Evolutionary conservation across 352 stramenopile species (phyloP).

Genomic region (Phytopythium aichiense): DNA sequence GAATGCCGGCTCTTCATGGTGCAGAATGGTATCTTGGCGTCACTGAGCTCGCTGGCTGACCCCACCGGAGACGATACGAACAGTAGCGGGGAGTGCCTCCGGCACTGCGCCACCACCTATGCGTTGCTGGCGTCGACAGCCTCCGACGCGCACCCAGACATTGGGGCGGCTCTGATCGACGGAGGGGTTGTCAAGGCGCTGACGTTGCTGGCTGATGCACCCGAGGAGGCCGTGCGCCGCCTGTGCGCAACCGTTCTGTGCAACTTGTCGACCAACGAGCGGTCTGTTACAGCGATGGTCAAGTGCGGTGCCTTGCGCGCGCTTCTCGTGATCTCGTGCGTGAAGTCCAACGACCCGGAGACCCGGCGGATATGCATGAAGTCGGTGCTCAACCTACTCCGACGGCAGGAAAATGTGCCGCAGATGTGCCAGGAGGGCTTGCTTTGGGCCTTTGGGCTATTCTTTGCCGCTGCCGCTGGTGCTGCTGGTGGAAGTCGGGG

Average conservation of each 20-base stretch:
- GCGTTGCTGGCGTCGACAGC: slow-evolving; percentile 32
- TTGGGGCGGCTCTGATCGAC: slow-evolving; percentile 46
- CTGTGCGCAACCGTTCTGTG: slow-evolving; percentile 87
- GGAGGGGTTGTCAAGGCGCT: slow-evolving; percentile 72
- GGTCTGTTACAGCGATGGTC: slow-evolving; percentile 87
- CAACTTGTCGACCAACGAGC: slow-evolving; percentile 89
- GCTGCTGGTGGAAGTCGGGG: slow-evolving; percentile 27
- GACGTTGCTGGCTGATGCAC: slow-evolving; percentile 55
- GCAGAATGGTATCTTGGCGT: slow-evolving; percentile 38
- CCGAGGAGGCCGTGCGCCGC: slow-evolving; percentile 63
- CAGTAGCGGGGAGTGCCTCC: slow-evolving; percentile 17
- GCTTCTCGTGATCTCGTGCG: slow-evolving; percentile 80
- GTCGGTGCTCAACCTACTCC: slow-evolving; percentile 58
- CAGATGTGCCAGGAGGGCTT: slow-evolving; percentile 65
- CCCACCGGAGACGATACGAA: slow-evolving; percentile 42
- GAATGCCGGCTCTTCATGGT: slow-evolving; percentile 52
- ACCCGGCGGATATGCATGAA: slow-evolving; percentile 74
- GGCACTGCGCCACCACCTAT: slow-evolving; percentile 65
- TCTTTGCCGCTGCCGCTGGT: slow-evolving; percentile 23
- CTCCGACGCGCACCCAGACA: slow-evolving; percentile 19
- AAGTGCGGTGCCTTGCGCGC: slow-evolving; percentile 86
- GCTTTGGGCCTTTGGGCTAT: slow-evolving; percentile 65
- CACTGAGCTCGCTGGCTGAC: slow-evolving; percentile 45
- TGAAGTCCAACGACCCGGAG: slow-evolving; percentile 77
- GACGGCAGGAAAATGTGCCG: slow-evolving; percentile 33